Conservation (phyloP, 768 basidiomycete species). For the Tricholoma matsutake region DNA sequence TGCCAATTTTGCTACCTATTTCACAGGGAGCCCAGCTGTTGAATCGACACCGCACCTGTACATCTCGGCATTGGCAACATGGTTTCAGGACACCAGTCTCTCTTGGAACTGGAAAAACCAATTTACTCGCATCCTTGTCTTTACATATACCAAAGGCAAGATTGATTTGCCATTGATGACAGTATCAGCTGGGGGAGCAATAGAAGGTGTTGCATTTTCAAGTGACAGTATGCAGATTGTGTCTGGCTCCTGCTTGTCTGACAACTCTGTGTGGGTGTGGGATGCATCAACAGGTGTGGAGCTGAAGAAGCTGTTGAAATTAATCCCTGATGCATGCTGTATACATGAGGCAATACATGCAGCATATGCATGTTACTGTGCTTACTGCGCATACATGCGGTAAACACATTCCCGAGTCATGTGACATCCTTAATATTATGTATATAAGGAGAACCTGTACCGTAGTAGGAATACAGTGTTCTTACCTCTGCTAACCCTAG, state of each 20-base stretch:
- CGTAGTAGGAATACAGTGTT: too few species aligned
- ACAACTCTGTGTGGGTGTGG: not conserved
- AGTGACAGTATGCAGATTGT: not conserved
- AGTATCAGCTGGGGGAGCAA: not conserved
- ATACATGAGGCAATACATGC: too few species aligned
- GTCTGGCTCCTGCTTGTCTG: not conserved
- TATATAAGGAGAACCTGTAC: too few species aligned
- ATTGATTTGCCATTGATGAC: not conserved
- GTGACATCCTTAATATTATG: too few species aligned
- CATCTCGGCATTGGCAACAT: constrained; percentile 22
- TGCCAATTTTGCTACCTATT: constrained; percentile 11
- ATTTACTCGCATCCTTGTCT: constrained; percentile 11
- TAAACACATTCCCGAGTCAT: too few species aligned
- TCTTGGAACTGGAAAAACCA: constrained; percentile 8
- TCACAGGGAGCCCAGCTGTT: constrained; percentile 3
- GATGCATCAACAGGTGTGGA: not conserved
- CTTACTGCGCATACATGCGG: too few species aligned
- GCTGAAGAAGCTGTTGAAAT: too few species aligned
- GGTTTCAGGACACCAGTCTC: constrained; percentile 7
- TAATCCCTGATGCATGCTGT: too few species aligned
- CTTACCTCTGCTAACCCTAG: too few species aligned
- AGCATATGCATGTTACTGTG: too few species aligned
- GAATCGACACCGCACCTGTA: constrained; percentile 24
- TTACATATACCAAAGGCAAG: constrained; percentile 1
- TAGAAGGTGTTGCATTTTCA: not conserved